Evolutionary conservation across 345 rosid genomes (phyloP).

Genomic region (Crucihimalaya himalaica): DNA sequence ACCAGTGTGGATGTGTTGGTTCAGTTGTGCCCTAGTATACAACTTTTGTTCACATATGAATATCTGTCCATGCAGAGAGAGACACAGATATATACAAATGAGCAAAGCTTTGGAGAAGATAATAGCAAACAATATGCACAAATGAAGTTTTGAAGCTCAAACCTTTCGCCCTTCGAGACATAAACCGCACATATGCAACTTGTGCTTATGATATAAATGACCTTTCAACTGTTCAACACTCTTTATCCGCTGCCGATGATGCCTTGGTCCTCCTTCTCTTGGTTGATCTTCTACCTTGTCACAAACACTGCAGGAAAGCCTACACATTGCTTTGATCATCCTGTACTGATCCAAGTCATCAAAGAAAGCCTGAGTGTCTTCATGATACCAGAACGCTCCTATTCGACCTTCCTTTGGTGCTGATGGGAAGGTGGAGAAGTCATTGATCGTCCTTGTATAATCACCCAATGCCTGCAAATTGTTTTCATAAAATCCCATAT

Average conservation of each 20-base stretch:
- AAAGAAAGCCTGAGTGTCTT: constrained; percentile 81
- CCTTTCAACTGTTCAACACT: constrained; percentile 91
- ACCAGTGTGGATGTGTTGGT: constrained; percentile 83
- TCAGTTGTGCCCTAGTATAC: constrained; percentile 76
- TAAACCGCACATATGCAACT: constrained; percentile 75
- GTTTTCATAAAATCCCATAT: not conserved
- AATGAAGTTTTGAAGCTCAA: constrained; percentile 3
- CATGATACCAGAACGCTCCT: constrained; percentile 81
- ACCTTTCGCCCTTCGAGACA: constrained; percentile 99
- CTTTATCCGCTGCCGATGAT: constrained; percentile 61
- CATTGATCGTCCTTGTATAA: constrained; percentile 83
- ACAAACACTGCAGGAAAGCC: constrained; percentile 84
- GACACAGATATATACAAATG: not conserved
- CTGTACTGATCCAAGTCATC: constrained; percentile 90
- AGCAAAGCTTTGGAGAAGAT: not conserved
- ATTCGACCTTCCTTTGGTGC: constrained; percentile 82
- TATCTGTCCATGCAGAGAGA: constrained; percentile 48
- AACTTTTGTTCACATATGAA: constrained; percentile 94
- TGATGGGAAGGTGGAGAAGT: constrained; percentile 76
- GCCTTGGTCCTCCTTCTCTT: constrained; percentile 47
- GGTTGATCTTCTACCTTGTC: constrained; percentile 57
- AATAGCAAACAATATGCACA: not conserved
- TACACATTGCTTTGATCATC: constrained; percentile 99
- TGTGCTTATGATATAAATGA: constrained; percentile 85
- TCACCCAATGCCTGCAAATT: constrained; percentile 80